A percentile compares a stretch with the other conserved stretches of the same genome.
Conservation (phyloP, 768 basidiomycete genomes). For the Lactifluus volemus region DNA sequence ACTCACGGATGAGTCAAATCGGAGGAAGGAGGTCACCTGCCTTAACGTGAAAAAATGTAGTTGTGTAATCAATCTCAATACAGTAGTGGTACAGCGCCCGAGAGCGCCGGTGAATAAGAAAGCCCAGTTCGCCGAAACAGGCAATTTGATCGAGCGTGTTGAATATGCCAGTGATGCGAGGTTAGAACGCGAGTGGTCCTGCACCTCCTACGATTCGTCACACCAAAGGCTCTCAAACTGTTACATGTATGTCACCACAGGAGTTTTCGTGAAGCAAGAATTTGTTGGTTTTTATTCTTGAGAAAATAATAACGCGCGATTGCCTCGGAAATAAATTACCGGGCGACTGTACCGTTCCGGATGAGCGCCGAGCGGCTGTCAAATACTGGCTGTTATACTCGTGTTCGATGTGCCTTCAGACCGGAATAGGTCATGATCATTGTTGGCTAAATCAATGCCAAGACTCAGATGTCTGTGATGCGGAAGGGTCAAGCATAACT, state of each 20-base stretch:
- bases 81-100: background rate
- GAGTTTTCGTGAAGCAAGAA: background rate
- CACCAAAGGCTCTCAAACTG: background rate
- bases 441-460: too few relatives aligned
- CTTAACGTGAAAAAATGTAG: background rate
- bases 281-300: too few relatives aligned
- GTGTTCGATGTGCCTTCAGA: background rate
- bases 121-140: background rate
- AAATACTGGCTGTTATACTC: background rate
- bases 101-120: background rate
- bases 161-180: background rate
- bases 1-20: slow-evolving; percentile 4
- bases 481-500: background rate
- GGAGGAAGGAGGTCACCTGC: background rate
- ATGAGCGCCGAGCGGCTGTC: background rate
- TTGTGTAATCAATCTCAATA: background rate
- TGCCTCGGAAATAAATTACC: background rate
- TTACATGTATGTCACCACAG: background rate
- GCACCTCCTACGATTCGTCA: background rate
- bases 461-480: background rate
- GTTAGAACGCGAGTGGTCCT: background rate
- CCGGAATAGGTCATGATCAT: background rate
- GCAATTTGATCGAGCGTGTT: background rate
- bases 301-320: too few relatives aligned
- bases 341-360: background rate